Evolutionary conservation across 202 grass and related monocot species (phyloP).

Genomic region (Musa balbisiana): DNA sequence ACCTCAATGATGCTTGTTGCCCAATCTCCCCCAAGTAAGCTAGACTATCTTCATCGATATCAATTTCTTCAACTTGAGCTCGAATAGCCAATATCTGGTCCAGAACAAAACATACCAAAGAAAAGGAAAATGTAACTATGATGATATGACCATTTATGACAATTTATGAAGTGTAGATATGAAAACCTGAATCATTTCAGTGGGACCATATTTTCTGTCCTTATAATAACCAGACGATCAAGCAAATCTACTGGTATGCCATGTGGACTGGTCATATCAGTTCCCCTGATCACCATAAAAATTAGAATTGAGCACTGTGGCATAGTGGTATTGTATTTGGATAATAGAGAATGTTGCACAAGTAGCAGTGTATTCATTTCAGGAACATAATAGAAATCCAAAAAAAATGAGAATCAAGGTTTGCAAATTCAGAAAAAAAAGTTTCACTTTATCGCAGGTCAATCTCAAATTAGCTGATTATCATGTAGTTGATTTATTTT

Average conservation of each 20-base stretch:
- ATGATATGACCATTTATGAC: background rate
- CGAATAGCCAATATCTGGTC: constrained; percentile 80
- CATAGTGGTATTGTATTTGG: background rate
- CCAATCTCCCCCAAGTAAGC: constrained; percentile 91
- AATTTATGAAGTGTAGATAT: constrained; percentile 9
- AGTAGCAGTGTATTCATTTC: no score
- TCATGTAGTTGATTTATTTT: no score
- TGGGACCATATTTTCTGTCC: constrained; percentile 89
- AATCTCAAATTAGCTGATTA: no score
- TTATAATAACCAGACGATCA: constrained; percentile 85
- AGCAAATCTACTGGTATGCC: constrained; percentile 92
- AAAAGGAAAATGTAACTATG: constrained; percentile 22
- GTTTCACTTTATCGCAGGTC: no score
- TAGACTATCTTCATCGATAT: constrained; percentile 93
- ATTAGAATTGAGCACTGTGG: constrained; percentile 2
- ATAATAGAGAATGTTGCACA: no score
- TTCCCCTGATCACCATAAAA: constrained; percentile 53
- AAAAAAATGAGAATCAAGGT: no score
- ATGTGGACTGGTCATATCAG: constrained; percentile 92
- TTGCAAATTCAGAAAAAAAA: no score
- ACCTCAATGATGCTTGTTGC: constrained; percentile 88
- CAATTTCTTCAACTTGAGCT: constrained; percentile 93
- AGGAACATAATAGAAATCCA: no score
- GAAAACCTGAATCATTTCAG: constrained; percentile 89
- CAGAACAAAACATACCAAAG: background rate